phyloP scores from a whole-genome alignment of 1,284 basidiomycete species.

The Fereydounia khargensis region DNA sequence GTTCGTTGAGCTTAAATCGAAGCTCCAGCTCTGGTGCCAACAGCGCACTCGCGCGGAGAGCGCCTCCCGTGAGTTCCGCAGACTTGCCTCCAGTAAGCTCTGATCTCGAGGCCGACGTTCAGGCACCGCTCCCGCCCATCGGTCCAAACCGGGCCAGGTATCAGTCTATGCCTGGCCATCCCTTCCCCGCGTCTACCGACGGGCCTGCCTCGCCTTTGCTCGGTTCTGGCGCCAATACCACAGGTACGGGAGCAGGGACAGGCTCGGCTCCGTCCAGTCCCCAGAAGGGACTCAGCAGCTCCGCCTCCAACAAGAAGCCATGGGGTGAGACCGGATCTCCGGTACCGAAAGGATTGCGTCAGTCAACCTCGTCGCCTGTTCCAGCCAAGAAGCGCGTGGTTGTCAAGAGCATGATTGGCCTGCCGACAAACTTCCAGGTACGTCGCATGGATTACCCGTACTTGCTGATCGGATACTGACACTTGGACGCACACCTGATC shows the following conservation, averaged over 20 bases:
- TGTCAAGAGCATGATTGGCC: slow-evolving; percentile 10
- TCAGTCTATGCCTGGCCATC: too few relatives aligned
- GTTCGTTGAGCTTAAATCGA: slow-evolving; percentile 29
- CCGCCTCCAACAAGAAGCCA: not conserved
- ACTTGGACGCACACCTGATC: not conserved
- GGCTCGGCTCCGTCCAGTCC: too few relatives aligned
- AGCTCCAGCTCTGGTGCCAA: slow-evolving; percentile 14
- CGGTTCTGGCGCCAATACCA: too few relatives aligned
- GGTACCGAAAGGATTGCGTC: too few relatives aligned
- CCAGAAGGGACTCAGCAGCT: slow-evolving; percentile 1
- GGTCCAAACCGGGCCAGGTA: too few relatives aligned
- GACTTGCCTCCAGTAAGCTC: slow-evolving; percentile 7
- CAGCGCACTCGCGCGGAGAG: slow-evolving; percentile 19
- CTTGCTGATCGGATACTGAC: not conserved
- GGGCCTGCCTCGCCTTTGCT: slow-evolving; percentile 10
- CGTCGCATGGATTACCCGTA: not conserved
- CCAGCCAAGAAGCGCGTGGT: slow-evolving; percentile 10
- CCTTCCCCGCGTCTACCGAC: too few relatives aligned
- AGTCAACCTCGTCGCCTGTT: not conserved
- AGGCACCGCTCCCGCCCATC: too few relatives aligned
- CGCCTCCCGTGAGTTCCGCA: slow-evolving; percentile 33
- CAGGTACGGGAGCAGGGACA: too few relatives aligned
- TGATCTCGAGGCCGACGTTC: not conserved
- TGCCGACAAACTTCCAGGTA: slow-evolving; percentile 16
- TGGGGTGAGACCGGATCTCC: slow-evolving; percentile 7